Percentiles rank a stretch among this genome's conserved stretches.
phyloP scores from a whole-genome alignment of 2,329 filamentous ascomycete genomes.

The Dactylellina leptospora region DNA sequence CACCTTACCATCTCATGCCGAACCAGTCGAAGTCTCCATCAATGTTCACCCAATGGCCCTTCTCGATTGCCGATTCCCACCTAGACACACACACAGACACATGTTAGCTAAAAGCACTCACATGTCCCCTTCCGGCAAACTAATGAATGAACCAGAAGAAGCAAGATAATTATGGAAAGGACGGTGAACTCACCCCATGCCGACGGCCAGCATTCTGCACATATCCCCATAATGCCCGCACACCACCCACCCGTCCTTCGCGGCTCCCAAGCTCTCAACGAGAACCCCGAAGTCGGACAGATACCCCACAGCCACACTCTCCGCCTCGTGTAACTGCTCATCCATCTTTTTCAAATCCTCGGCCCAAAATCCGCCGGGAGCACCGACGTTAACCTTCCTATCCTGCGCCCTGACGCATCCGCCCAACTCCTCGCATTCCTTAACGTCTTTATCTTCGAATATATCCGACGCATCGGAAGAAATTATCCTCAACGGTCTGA shows the following conservation, averaged over 20 bases:
- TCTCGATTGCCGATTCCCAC: constrained; percentile 50
- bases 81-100: constrained; percentile 6
- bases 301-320: constrained; percentile 29
- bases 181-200: constrained; percentile 46
- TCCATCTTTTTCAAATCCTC: constrained; percentile 46
- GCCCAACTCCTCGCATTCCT: constrained; percentile 6
- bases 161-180: neutral
- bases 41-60: constrained; percentile 52
- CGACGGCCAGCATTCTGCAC: constrained; percentile 50
- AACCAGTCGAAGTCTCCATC: constrained; percentile 53
- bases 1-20: constrained; percentile 45
- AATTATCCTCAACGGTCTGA: constrained; percentile 26
- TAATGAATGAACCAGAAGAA: constrained; percentile 4
- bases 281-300: constrained; percentile 36
- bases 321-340: constrained; percentile 22
- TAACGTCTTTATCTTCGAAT: constrained; percentile 25
- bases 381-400: constrained; percentile 32
- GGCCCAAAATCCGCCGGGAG: constrained; percentile 42
- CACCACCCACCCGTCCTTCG: constrained; percentile 42
- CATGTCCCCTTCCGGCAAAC: constrained; percentile 4
- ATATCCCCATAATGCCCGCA: constrained; percentile 46
- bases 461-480: constrained; percentile 43
- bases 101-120: constrained; percentile 24
- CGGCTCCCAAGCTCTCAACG: constrained; percentile 24
- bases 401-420: constrained; percentile 35